These are phyloP conservation scores for Pisolithus sp. DNA, from an alignment of 768 basidiomycete species.

Conservation along the genomic window DNA sequence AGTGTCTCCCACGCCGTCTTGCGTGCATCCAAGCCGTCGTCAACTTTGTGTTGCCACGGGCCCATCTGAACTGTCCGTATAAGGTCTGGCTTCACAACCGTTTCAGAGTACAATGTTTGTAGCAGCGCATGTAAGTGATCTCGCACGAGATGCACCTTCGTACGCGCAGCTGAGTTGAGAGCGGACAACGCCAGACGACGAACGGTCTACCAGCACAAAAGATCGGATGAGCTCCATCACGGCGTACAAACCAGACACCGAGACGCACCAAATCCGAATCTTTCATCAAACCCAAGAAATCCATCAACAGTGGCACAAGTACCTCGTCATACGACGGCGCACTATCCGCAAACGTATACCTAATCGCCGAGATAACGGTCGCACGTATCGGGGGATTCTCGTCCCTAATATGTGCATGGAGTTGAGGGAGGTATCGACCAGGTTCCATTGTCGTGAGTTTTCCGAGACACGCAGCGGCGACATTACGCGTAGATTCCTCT, in stretches of 20 bases:
- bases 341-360: conserved; percentile 86
- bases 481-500: conserved; percentile 89
- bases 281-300: conserved; percentile 87
- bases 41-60: conserved; percentile 94
- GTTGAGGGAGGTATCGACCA: conserved; percentile 82
- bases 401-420: conserved; percentile 77
- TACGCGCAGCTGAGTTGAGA: conserved; percentile 90
- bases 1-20: conserved; percentile 98
- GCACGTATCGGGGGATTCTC: conserved; percentile 67
- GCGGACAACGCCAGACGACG: conserved; percentile 85
- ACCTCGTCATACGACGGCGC: conserved; percentile 84
- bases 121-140: conserved; percentile 74
- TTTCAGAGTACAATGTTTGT: conserved; percentile 83
- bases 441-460: conserved; percentile 92
- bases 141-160: conserved; percentile 86
- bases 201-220: conserved; percentile 54
- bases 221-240: background rate
- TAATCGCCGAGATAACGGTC: conserved; percentile 87
- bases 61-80: conserved; percentile 95
- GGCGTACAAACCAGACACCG: background rate
- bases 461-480: conserved; percentile 93
- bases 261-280: conserved; percentile 75
- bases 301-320: conserved; percentile 79
- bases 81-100: conserved; percentile 67
- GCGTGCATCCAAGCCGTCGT: conserved; percentile 92